These are phyloP conservation scores for Juncus inflexus DNA, from an alignment of 176 grass and related monocot genomes.

Conservation along the genomic window DNA sequence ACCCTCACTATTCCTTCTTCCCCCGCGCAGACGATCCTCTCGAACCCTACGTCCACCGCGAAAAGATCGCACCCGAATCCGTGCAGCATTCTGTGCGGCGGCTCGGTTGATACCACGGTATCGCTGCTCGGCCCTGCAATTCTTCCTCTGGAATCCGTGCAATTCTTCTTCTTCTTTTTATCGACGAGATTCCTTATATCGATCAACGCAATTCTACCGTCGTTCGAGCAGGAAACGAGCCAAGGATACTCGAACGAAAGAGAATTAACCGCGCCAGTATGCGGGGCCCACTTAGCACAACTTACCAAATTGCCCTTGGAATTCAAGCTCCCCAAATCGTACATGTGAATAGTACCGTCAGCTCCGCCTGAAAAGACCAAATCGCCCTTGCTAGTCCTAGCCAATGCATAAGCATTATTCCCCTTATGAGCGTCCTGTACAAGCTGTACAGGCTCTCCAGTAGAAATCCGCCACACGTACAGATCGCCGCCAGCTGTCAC, in stretches of 20 bases:
- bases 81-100: constrained; percentile 86
- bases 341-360: constrained; percentile 76
- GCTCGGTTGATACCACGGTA: constrained; percentile 30
- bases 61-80: constrained; percentile 85
- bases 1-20: constrained; percentile 79
- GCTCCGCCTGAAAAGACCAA: constrained; percentile 83
- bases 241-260: constrained; percentile 95
- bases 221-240: constrained; percentile 76
- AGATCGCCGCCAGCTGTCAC: constrained; percentile 66
- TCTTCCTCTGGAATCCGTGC: constrained; percentile 26
- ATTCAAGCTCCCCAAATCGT: constrained; percentile 30
- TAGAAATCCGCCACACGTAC: constrained; percentile 76
- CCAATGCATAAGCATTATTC: constrained; percentile 56
- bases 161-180: constrained; percentile 19
- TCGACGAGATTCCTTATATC: constrained; percentile 73
- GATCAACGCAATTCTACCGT: constrained; percentile 77
- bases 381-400: constrained; percentile 51
- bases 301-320: constrained; percentile 57
- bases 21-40: constrained; percentile 87
- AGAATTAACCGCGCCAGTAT: constrained; percentile 66
- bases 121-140: constrained; percentile 37
- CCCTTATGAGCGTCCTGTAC: constrained; percentile 71
- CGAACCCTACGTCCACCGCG: constrained; percentile 53
- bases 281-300: constrained; percentile 76
- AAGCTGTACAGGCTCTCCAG: constrained; percentile 41